Conservation (phyloP, 129 eudicot genomes). For the carrot (Daucus carota) region DNA sequence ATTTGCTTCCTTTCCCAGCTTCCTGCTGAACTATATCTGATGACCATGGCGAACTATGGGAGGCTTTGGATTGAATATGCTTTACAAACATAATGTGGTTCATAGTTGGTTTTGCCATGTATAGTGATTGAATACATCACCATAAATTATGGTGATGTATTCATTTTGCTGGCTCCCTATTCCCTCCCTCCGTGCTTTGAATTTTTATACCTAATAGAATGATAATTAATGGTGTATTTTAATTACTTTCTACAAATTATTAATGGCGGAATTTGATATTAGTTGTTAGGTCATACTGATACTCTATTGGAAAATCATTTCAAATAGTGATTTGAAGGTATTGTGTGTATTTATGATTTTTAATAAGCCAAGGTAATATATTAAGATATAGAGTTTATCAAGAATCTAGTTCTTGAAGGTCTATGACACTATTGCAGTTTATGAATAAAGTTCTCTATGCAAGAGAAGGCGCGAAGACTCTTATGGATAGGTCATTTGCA, state of each 20-base stretch:
- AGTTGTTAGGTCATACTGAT: neutral
- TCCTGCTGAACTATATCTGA: neutral
- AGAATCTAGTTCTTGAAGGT: conserved; percentile 2
- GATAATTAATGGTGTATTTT: neutral
- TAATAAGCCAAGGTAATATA: neutral
- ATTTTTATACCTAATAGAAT: neutral
- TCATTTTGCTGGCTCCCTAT: neutral
- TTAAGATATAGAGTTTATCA: neutral
- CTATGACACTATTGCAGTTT: conserved; percentile 47
- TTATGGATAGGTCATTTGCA: conserved; percentile 93
- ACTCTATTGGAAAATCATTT: neutral
- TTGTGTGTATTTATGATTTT: neutral
- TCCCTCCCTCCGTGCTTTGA: neutral
- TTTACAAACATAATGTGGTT: neutral
- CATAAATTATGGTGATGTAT: too few relatives aligned
- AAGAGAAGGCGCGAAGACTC: conserved; percentile 95
- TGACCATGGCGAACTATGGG: neutral
- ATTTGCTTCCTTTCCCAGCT: neutral
- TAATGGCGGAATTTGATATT: neutral
- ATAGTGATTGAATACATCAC: too few relatives aligned
- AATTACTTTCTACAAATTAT: neutral
- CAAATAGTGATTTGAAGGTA: neutral
- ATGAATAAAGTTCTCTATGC: conserved; percentile 98
- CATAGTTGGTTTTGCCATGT: neutral
- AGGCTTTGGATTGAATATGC: neutral